phyloP scores from a whole-genome alignment of 331 rosid genomes.

The Spiraea crenata region DNA sequence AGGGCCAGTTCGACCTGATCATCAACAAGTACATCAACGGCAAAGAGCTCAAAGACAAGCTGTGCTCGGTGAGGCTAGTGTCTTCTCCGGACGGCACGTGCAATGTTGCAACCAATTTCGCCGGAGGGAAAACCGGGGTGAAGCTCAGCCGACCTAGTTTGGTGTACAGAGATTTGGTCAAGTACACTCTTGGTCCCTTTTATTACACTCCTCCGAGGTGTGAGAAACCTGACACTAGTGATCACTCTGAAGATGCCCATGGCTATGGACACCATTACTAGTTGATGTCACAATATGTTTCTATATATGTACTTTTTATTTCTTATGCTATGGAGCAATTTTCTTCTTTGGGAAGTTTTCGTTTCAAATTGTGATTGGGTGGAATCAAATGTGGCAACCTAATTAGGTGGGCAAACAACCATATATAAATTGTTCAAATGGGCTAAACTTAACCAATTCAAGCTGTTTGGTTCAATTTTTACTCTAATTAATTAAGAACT shows the following conservation, averaged over 20 bases:
- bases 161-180: constrained; percentile 45
- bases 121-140: constrained; percentile 57
- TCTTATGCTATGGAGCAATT: no score
- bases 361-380: neutral
- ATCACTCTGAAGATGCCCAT: neutral
- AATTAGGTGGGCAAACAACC: no score
- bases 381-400: neutral
- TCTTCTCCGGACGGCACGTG: constrained; percentile 75
- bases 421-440: no score
- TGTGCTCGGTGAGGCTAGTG: constrained; percentile 60
- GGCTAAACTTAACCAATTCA: no score
- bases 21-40: constrained; percentile 36
- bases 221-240: constrained; percentile 46
- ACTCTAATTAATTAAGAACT: no score
- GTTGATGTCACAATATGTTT: neutral
- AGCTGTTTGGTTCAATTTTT: no score
- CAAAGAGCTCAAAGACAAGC: constrained; percentile 45
- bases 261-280: constrained; percentile 27
- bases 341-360: no score
- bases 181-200: constrained; percentile 48
- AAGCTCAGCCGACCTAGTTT: constrained; percentile 42
- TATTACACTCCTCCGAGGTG: constrained; percentile 74
- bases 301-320: neutral
- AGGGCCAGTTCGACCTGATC: constrained; percentile 53
- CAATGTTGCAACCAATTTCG: constrained; percentile 62